Evolutionary conservation across 345 rosid species (phyloP), one percentile per base, ranked within the genome.

Genomic region (Salix koriyanagi): DNA sequence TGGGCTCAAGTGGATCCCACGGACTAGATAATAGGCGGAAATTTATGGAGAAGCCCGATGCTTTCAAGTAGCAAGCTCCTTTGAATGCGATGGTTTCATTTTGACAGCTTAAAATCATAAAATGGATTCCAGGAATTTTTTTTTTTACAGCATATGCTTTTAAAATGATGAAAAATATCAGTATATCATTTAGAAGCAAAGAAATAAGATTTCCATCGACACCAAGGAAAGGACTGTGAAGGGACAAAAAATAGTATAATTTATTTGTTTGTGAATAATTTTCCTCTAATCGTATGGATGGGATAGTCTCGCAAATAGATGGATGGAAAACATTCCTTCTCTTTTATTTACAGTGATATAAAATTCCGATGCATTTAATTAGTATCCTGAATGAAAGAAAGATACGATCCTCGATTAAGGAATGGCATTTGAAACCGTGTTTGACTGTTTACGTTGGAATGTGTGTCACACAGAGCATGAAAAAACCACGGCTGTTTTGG

Each of bases 401-500:
- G 48, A 44, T 44, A 44, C 12, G 16, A 3, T 44, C 16, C 48
- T 44, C 48, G 16, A 44, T 44, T 3, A 61, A 60, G 23, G 36
- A 25, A 41, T 46, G 70, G 36, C 21, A 26, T 5, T 71, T 34
- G 32, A 21, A 16, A 26, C 7, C 11, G 21, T 32, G 26, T 66
- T 60, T 67, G 69, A 71, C 54, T 67, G 37, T 4, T 56, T 23
- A 52, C 54, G n/a, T 71, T 72, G 77, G 62, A 30, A 14, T 39
- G 75, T 79, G 80, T 79, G 83, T 72, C 82, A 50, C 80, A 84
- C 87, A 94, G 98, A 87, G 97, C 86, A 87, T 88, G 88, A 92
- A 76, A 80, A 90, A 76, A 65, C 96, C 97, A 46, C 90, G 81
- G 80, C 83, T 93, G 73, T 93, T 91, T 76, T 93, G 97, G 97